phyloP scores from a whole-genome alignment of 371 early-diverging fungal species.

The Haplosporangium sp. region DNA sequence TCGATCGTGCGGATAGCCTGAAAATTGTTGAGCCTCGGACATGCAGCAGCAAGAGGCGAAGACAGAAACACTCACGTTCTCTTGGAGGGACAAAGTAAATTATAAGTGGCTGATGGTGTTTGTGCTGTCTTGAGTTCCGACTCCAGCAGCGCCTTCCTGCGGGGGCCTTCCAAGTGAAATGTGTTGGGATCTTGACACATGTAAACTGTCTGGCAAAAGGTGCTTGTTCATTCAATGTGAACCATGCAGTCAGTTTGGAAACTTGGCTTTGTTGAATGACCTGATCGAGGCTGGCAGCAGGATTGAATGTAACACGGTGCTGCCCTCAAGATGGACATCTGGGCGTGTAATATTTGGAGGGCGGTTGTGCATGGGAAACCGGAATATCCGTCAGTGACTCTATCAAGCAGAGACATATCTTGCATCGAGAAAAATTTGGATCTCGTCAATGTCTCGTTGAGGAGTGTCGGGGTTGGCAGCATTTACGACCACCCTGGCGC shows the following conservation, averaged over 20 bases:
- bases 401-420: constrained; percentile 37
- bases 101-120: constrained; percentile 28
- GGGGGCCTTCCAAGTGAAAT: constrained; percentile 16
- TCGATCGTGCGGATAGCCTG: constrained; percentile 19
- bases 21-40: constrained; percentile 21
- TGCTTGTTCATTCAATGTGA: constrained; percentile 20
- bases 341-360: constrained; percentile 10
- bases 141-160: constrained; percentile 1
- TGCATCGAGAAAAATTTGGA: neutral
- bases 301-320: constrained; percentile 25
- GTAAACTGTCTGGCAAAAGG: constrained; percentile 15
- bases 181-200: constrained; percentile 22
- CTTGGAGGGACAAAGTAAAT: constrained; percentile 36
- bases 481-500: neutral
- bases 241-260: constrained; percentile 42
- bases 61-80: constrained; percentile 27
- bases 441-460: constrained; percentile 7
- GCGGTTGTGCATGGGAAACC: constrained; percentile 23
- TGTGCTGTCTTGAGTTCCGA: neutral
- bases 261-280: neutral
- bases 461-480: neutral
- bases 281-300: constrained; percentile 8
- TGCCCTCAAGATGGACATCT: constrained; percentile 30
- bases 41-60: constrained; percentile 23
- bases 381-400: constrained; percentile 38